These are phyloP conservation scores for Erodium maritimum DNA, from an alignment of 345 rosid species.

Conservation along the genomic window DNA sequence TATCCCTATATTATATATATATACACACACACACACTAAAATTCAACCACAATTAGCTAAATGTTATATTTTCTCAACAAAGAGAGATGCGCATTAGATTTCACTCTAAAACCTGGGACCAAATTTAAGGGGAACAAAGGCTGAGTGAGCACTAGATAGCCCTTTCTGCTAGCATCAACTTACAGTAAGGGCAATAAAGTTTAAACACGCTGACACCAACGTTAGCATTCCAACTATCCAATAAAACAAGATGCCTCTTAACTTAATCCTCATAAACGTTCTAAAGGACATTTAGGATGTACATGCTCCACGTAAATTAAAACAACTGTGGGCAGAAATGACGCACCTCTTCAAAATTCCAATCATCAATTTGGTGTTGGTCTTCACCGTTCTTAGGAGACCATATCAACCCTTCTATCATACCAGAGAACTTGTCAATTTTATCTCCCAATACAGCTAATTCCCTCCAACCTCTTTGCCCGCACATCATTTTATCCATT, in stretches of 20 bases:
- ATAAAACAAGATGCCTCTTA: not conserved
- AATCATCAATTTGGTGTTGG: conserved; percentile 29
- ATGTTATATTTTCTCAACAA: not conserved
- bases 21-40: too few species aligned
- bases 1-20: too few species aligned
- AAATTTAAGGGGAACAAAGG: not conserved
- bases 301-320: not conserved
- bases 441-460: conserved; percentile 69
- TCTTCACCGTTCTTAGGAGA: conserved; percentile 57
- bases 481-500: conserved; percentile 96
- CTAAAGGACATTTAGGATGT: not conserved
- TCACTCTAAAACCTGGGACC: not conserved
- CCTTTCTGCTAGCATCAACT: not conserved
- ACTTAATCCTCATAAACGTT: not conserved
- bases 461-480: conserved; percentile 86
- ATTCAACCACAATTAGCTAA: not conserved
- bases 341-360: conserved; percentile 52
- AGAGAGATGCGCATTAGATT: not conserved
- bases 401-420: conserved; percentile 80
- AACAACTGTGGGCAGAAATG: not conserved
- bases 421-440: conserved; percentile 61
- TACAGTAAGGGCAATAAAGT: not conserved
- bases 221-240: not conserved
- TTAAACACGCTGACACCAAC: not conserved
- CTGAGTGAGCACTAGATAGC: not conserved